Percentiles rank a stretch among this genome's conserved stretches.
Conservation (phyloP, 2,329 filamentous ascomycete species). For the Xylariomycetidae sp. region DNA sequence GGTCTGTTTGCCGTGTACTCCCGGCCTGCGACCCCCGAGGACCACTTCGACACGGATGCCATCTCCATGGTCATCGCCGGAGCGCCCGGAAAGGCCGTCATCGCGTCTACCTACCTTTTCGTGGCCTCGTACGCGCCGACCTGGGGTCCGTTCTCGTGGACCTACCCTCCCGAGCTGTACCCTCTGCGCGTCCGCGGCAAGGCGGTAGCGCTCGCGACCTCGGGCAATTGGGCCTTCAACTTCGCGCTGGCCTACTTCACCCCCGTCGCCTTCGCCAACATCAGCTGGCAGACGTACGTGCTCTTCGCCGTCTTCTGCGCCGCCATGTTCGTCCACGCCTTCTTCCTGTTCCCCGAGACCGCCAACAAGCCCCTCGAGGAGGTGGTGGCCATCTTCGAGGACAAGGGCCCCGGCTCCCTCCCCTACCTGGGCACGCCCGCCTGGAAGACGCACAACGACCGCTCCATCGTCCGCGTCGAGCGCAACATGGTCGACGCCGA, state of each 20-base stretch:
- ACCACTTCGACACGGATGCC: conserved; percentile 32
- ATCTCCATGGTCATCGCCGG: conserved; percentile 45
- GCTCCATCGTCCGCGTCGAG: conserved; percentile 26
- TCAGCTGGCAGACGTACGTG: conserved; percentile 46
- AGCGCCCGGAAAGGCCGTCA: conserved; percentile 47
- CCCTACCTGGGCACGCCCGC: conserved; percentile 34
- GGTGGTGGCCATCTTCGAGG: conserved; percentile 42
- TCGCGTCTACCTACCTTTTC: conserved; percentile 61
- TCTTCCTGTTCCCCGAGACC: conserved; percentile 53
- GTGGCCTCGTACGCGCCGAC: conserved; percentile 46
- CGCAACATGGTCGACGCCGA: conserved; percentile 28
- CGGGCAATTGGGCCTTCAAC: conserved; percentile 45
- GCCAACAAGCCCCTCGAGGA: conserved; percentile 50
- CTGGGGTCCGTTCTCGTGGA: conserved; percentile 39
- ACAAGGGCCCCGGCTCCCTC: conserved; percentile 29
- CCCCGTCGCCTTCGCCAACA: conserved; percentile 37
- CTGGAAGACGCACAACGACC: conserved; percentile 36
- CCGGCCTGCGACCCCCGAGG: conserved; percentile 21
- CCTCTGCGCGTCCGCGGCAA: conserved; percentile 43
- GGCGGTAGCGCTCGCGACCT: conserved; percentile 46
- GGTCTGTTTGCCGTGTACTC: conserved; percentile 39
- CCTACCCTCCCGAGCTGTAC: conserved; percentile 42
- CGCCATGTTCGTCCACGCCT: conserved; percentile 43
- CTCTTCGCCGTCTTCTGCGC: conserved; percentile 47
- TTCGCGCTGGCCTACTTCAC: conserved; percentile 44